A percentile compares a stretch with the other conserved stretches of the same genome.
phyloP scores from a whole-genome alignment of 345 rosid species.

The Brassica nigra region DNA sequence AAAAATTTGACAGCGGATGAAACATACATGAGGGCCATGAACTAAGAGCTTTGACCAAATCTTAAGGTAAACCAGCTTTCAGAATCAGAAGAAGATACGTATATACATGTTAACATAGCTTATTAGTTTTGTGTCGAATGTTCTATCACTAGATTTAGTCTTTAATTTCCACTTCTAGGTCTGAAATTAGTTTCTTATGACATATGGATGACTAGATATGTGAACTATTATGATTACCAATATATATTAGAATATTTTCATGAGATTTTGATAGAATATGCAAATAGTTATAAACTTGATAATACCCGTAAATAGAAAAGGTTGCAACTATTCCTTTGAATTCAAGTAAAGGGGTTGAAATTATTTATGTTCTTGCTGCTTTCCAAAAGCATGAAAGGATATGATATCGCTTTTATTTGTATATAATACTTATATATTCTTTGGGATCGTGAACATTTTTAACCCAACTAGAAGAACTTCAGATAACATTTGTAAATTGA shows the following conservation, averaged over 20 bases:
- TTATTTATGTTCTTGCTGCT: constrained; percentile 22
- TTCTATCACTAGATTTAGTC: neutral
- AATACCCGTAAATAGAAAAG: constrained; percentile 12
- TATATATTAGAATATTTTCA: neutral
- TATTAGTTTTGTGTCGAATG: neutral
- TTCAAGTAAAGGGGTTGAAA: constrained; percentile 31
- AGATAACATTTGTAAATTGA: neutral
- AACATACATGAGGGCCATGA: constrained; percentile 33
- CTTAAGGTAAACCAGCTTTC: constrained; percentile 12
- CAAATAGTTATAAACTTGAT: constrained; percentile 5
- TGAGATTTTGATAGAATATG: neutral
- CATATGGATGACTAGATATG: neutral
- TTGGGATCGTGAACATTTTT: constrained; percentile 5
- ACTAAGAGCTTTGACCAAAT: constrained; percentile 34
- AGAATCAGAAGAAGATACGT: constrained; percentile 23
- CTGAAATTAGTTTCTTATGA: neutral
- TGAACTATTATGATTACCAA: neutral
- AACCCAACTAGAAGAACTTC: neutral
- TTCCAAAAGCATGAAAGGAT: constrained; percentile 13
- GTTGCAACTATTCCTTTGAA: constrained; percentile 9
- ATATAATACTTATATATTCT: neutral
- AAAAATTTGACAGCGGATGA: constrained; percentile 21
- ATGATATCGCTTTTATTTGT: neutral
- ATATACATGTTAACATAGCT: constrained; percentile 2
- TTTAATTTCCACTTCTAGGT: neutral